Evolutionary conservation across 2,329 filamentous ascomycete genomes (phyloP).

Genomic region (Diaporthe citri): DNA sequence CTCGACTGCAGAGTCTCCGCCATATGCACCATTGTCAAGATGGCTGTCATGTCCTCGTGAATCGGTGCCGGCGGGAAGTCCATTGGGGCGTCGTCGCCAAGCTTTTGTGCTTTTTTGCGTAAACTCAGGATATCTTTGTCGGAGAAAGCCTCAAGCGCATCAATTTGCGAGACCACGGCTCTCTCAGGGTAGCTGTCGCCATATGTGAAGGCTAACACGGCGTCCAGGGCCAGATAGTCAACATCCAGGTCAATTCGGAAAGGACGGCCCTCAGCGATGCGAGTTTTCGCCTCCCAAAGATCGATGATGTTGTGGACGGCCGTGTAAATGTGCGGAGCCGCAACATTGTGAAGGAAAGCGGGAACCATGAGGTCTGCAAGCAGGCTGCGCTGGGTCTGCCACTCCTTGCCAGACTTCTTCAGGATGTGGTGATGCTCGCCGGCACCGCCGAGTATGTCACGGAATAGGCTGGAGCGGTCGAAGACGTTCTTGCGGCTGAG

Average conservation of each 20-base stretch:
- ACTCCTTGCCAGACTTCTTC: slow-evolving; percentile 10
- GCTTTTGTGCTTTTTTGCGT: not conserved
- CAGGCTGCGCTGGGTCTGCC: not conserved
- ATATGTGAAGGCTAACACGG: slow-evolving; percentile 14
- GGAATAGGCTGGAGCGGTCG: slow-evolving; percentile 19
- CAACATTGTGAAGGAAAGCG: slow-evolving; percentile 19
- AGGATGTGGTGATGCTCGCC: slow-evolving; percentile 22
- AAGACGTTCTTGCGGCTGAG: slow-evolving; percentile 41
- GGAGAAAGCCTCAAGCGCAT: not conserved
- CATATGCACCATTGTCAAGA: slow-evolving; percentile 25
- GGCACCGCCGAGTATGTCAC: slow-evolving; percentile 23
- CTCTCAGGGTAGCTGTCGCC: slow-evolving; percentile 4
- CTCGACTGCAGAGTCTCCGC: slow-evolving; percentile 22
- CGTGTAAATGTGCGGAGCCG: slow-evolving; percentile 23
- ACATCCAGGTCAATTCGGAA: slow-evolving; percentile 5
- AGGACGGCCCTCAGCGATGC: slow-evolving; percentile 36
- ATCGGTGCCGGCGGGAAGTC: not conserved
- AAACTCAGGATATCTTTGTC: not conserved
- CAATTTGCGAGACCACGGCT: not conserved
- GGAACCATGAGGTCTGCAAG: slow-evolving; percentile 22
- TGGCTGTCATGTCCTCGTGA: slow-evolving; percentile 9
- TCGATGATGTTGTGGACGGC: slow-evolving; percentile 42
- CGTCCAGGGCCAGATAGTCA: slow-evolving; percentile 24
- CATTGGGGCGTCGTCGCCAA: not conserved
- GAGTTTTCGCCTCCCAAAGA: slow-evolving; percentile 41